Conservation (phyloP, 2,329 filamentous ascomycete species). For the Neoscytalidium dimidiatum region DNA sequence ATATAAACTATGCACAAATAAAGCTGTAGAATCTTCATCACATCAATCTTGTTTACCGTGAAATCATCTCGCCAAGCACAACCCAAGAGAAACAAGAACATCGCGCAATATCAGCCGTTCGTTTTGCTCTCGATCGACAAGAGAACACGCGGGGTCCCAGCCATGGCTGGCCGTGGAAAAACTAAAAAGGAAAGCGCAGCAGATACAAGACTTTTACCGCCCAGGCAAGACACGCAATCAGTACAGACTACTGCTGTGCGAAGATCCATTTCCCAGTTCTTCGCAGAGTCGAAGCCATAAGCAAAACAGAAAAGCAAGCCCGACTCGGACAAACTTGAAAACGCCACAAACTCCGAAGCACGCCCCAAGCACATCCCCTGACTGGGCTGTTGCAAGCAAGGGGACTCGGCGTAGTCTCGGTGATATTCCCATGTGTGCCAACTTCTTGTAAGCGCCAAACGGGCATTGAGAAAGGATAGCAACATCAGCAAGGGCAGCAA, state of each 20-base stretch:
- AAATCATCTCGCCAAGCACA: not conserved
- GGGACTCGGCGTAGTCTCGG: not conserved
- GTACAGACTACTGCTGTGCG: not conserved
- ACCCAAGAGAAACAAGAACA: not conserved
- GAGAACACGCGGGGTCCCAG: not conserved
- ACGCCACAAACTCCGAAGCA: constrained; percentile 2
- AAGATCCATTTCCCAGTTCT: not conserved
- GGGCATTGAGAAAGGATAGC: constrained; percentile 1
- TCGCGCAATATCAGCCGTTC: not conserved
- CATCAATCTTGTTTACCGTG: constrained; percentile 12
- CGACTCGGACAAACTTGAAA: not conserved
- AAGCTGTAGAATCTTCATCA: constrained; percentile 9
- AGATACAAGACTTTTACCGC: constrained; percentile 5
- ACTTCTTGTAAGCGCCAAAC: not conserved
- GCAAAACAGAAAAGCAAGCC: not conserved
- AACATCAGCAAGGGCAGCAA: not conserved
- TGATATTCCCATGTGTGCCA: not conserved
- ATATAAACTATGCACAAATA: constrained; percentile 3
- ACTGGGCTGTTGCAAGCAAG: not conserved
- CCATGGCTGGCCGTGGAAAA: not conserved
- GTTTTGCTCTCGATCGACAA: not conserved
- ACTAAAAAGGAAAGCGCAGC: not conserved
- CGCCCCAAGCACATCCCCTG: not conserved
- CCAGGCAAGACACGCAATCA: not conserved
- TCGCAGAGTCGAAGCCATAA: not conserved